These are phyloP conservation scores for Dittrichia graveolens DNA, from an alignment of 129 eudicot species.

Conservation along the genomic window DNA sequence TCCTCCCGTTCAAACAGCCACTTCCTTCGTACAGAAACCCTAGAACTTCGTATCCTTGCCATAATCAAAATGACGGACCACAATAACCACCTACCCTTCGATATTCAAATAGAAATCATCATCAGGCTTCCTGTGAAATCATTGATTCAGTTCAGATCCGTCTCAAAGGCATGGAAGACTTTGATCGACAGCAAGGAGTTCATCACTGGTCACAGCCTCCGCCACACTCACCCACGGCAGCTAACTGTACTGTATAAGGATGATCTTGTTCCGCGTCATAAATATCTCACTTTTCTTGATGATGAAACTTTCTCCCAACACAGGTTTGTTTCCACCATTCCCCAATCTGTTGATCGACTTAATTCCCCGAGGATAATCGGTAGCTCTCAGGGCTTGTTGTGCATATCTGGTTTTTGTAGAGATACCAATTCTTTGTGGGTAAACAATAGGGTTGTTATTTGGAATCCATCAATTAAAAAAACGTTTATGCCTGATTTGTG, in stretches of 20 bases:
- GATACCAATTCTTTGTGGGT: conserved; percentile 15
- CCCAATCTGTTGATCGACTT: conserved; percentile 15
- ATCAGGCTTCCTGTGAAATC: conserved; percentile 41
- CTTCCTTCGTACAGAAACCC: neutral
- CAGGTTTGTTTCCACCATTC: neutral
- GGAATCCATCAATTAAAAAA: no score
- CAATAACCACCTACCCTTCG: conserved; percentile 36
- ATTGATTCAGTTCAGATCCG: conserved; percentile 37
- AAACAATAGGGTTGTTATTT: neutral
- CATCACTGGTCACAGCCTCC: conserved; percentile 22
- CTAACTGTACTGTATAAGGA: conserved; percentile 9
- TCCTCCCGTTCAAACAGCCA: no score
- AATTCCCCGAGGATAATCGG: conserved; percentile 37
- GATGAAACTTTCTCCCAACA: conserved; percentile 12
- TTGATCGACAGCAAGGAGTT: conserved; percentile 39
- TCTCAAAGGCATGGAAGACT: conserved; percentile 50
- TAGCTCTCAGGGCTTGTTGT: conserved; percentile 39
- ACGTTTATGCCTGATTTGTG: no score
- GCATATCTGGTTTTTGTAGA: conserved; percentile 32
- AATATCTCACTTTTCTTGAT: conserved; percentile 18
- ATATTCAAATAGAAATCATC: conserved; percentile 47
- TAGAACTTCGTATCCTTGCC: no score
- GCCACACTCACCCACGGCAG: neutral
- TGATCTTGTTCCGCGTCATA: no score
- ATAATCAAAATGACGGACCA: conserved; percentile 36